These are phyloP conservation scores for Venturia asperata DNA, from an alignment of 2,329 filamentous ascomycete species.

Conservation along the genomic window DNA sequence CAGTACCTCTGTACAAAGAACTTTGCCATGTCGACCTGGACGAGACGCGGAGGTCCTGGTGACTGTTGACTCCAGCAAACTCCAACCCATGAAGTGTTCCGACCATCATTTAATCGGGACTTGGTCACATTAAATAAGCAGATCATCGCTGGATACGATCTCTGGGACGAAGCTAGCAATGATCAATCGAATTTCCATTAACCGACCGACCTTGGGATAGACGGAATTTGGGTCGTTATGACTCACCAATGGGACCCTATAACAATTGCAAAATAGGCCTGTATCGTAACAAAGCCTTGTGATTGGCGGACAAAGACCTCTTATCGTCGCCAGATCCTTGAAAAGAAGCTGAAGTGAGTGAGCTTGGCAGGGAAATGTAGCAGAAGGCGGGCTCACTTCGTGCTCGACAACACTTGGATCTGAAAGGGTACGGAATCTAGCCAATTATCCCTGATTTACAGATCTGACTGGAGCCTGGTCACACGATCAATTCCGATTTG, in stretches of 20 bases:
- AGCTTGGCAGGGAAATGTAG: neutral
- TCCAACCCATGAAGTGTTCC: neutral
- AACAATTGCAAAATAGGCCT: neutral
- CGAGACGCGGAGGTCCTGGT: neutral
- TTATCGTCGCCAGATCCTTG: neutral
- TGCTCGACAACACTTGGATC: neutral
- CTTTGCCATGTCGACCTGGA: neutral
- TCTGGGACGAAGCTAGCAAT: neutral
- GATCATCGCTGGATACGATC: neutral
- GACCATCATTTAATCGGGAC: neutral
- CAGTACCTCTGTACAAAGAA: neutral
- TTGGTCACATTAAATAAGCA: neutral
- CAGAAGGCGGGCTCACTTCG: neutral
- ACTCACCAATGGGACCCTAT: neutral
- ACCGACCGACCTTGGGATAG: neutral
- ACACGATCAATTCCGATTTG: neutral
- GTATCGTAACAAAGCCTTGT: neutral
- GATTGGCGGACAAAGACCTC: neutral
- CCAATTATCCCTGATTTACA: neutral
- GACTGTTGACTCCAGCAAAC: slow-evolving; percentile 1
- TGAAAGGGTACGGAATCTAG: neutral
- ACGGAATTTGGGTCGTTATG: neutral
- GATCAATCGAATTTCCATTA: neutral
- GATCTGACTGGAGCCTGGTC: slow-evolving; percentile 9
- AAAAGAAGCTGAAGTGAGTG: neutral